Percentiles rank a stretch among this genome's conserved stretches.
Conservation (phyloP, 208 protist genomes). For the Leptomonas seymouri region DNA sequence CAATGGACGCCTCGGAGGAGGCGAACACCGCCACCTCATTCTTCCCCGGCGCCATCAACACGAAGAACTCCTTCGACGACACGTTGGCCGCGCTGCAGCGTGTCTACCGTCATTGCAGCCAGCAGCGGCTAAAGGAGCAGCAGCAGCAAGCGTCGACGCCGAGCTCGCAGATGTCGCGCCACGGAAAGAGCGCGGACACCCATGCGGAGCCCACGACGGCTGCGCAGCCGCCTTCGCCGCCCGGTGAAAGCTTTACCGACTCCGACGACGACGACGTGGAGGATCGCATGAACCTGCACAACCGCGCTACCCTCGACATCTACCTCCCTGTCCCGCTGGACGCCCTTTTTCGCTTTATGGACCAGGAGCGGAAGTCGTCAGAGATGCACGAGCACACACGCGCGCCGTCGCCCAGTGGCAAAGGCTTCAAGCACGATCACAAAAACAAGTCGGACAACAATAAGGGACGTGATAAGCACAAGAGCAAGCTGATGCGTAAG, state of each 20-base stretch:
- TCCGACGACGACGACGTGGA: slow-evolving; percentile 70
- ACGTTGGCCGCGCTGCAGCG: slow-evolving; percentile 37
- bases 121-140: slow-evolving; percentile 24
- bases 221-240: background rate
- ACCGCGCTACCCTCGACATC: slow-evolving; percentile 83
- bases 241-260: slow-evolving; percentile 27
- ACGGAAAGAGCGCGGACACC: background rate
- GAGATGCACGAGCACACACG: slow-evolving; percentile 1
- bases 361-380: slow-evolving; percentile 46
- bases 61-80: slow-evolving; percentile 54
- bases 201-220: background rate
- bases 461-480: background rate
- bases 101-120: slow-evolving; percentile 31
- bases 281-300: slow-evolving; percentile 79
- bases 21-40: slow-evolving; percentile 1
- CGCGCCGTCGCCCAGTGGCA: background rate
- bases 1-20: slow-evolving; percentile 27
- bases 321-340: slow-evolving; percentile 78
- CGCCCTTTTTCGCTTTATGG: slow-evolving; percentile 71
- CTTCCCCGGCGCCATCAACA: slow-evolving; percentile 5
- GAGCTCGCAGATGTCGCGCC: background rate
- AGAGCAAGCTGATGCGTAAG: slow-evolving; percentile 37
- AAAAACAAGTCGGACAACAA: background rate
- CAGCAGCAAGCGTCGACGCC: slow-evolving; percentile 17
- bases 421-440: background rate